These are phyloP conservation scores for Puccinia hordei DNA, from an alignment of 1,284 basidiomycete genomes.

Conservation along the genomic window DNA sequence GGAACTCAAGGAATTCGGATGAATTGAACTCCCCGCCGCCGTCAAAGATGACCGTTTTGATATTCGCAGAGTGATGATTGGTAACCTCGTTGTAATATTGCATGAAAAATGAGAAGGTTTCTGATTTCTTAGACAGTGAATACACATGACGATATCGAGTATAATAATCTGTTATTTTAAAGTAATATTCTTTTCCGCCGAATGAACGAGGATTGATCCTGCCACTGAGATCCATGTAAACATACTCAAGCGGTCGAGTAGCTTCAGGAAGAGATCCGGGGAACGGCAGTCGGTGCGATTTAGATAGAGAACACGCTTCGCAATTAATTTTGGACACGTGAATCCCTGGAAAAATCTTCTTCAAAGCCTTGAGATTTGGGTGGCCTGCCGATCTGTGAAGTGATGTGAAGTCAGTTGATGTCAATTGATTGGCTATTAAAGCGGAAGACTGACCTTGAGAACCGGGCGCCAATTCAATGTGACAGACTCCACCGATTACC, in stretches of 20 bases:
- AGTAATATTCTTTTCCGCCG: background rate
- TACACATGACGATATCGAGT: conserved; percentile 15
- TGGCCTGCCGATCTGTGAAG: background rate
- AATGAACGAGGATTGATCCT: background rate
- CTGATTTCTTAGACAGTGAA: background rate
- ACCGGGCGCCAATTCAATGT: background rate
- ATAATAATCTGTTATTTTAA: background rate
- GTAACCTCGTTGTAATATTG: background rate
- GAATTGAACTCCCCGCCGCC: background rate
- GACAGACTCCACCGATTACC: background rate
- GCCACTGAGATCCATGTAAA: background rate
- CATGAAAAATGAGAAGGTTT: background rate
- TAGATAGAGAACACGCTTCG: background rate
- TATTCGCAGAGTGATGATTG: background rate
- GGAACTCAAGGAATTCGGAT: background rate
- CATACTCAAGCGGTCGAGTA: background rate
- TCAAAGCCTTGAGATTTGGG: background rate
- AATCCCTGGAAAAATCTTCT: background rate
- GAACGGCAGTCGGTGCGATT: background rate
- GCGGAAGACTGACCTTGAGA: background rate
- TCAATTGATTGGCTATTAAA: background rate
- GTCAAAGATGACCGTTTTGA: background rate
- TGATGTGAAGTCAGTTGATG: background rate
- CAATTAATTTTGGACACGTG: background rate
- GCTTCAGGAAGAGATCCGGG: background rate